Base-by-base conservation (phyloP, 1,139 yeast species). In the Taphrina sp. region DNA sequence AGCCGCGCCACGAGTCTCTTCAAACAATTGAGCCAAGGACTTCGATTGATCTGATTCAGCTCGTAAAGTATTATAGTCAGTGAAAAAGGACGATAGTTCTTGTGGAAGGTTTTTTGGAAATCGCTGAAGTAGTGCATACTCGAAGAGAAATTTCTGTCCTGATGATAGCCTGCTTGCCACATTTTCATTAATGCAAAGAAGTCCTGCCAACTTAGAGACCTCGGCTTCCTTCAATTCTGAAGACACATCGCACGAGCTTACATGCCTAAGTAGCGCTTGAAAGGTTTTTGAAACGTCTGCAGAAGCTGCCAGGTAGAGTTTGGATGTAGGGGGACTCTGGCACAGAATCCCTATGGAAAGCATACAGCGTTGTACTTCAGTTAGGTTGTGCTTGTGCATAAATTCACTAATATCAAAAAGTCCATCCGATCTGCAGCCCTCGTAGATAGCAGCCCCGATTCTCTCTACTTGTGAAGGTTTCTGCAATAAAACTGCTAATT, bases 1-100 rank as follows among this genome's bases (percentile, higher is more conserved):
- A 10, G 54, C 54, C 3, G 45, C 46, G 14, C 54, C 54, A 12
- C 54, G 33, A n/a, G 54, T 49, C 16, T 49, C 54, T 3, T 49
- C 54, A 17, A 49, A 49, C 5, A 49, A 34, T 19, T 49, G 54
- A 5, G 54, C 54, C 3, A 49, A 20, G 8, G 54, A 49, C 24
- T 49, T 49, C 5, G 46, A 23, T 20, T 33, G 46, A 26, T 49
- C 54, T n/a, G 38, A 45, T 3, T 22, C 46, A 5, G 26, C 26
- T 3, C 54, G 46, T 7, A 34, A 12, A 7, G 35, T 12, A 12
- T 49, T 49, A 23, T 49, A 49, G 10, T 41, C 54, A 23, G 34
- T 41, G 23, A 49, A 49, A 46, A 49, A 39, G 10, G 44, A 22
- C 3, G 20, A 17, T 12, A 49, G 38, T 12, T 41, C 46, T 8